Evolutionary conservation across 768 basidiomycete genomes (phyloP), one percentile per base, ranked within the genome.

Genomic region (Lentinus brumalis): DNA sequence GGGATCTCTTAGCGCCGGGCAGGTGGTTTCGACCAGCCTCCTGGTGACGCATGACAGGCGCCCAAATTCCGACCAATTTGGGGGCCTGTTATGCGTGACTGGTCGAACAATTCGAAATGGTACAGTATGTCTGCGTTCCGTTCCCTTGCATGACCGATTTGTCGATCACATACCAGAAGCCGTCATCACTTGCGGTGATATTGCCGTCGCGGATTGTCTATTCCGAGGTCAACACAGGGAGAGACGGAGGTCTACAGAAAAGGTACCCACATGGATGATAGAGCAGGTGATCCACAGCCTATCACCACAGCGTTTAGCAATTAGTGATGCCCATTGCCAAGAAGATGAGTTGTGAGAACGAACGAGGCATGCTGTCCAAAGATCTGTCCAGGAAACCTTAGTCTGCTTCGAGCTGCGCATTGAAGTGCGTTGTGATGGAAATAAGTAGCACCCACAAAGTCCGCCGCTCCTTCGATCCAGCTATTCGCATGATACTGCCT

Each of bases 151-250:
- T 53, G 49, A 57, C 60, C 53, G 61, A 63, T 35, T 56, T 39
- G 62, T 69, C 62, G 45, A 69, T 67, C 45, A 67, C 68, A 44
- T 65, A 69, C 66, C 66, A 66, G 57, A 63, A 60, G 41, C 61
- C 41, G 56, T 69, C 68, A 51, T 63, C 55, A 49, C 54, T 67
- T 29, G 54, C 66, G 31, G 66, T 67, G 55, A 65, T 67, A 38
- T 30, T 65, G 6, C 66, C 66, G 49, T 44, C 49, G 39, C 55
- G 57, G 51, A 69, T 61, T 32, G 68, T 69, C 68, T 67, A 38
- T 31, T 2, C 31, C 32, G 35, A 18, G 5, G 46, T 29, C 21
- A 49, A 21, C 46, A 49, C 2, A 12, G 6, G 11, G 1, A 11
- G 35, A 6, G 35, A 35, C 35, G 35, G 35, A 35, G 35, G 35